Evolutionary conservation across 2,329 filamentous ascomycete genomes (phyloP), one percentile per base, ranked within the genome.

Genomic region (Penicillium hordei): DNA sequence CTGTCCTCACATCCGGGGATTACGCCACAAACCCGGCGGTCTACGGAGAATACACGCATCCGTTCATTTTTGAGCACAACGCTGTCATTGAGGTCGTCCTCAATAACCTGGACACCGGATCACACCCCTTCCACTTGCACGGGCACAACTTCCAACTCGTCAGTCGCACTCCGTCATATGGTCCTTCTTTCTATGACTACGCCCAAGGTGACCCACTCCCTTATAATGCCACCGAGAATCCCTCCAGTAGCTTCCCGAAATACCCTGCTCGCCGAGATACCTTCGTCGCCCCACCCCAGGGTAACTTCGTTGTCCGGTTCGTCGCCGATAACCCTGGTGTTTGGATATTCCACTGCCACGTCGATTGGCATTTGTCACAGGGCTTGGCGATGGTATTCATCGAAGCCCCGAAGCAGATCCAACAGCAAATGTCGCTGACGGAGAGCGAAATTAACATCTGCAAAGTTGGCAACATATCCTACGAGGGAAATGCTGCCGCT

Each of bases 341-440:
- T 23, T 89, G 86, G 86, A 72, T 89, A 4, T 89, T 92, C 76
- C 89, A 92, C 74, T 93, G 89, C 74, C 90, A 93, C 70, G 88
- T 93, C 52, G 88, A 90, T 69, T 93, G 88, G 88, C 89, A 91
- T 69, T 79, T 90, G 57, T 76, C 82, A 1, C 85, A 85, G 3
- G 89, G 89, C n/a, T 79, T 91, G 2, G 78, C 85, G 4, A 82
- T 86, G 25, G 86, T 85, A 1, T 82, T 90, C 62, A 73, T 89
- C 60, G 87, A 89, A 72, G 82, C 84, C 0, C 87, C 86, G 0
- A 69, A 81, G 4, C 81, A 85, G 19, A 69, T 94, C 0, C 89
- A 92, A 67, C 72, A 82, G 58, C 77, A 73, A 0, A 65, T 88
- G 36, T 76, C 74, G 0, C 83, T 95, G 21, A 89, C 90, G 0